Percentiles rank a stretch among this genome's conserved stretches.
Evolutionary conservation across 2,329 filamentous ascomycete species (phyloP).

Genomic region (Fusarium musae): DNA sequence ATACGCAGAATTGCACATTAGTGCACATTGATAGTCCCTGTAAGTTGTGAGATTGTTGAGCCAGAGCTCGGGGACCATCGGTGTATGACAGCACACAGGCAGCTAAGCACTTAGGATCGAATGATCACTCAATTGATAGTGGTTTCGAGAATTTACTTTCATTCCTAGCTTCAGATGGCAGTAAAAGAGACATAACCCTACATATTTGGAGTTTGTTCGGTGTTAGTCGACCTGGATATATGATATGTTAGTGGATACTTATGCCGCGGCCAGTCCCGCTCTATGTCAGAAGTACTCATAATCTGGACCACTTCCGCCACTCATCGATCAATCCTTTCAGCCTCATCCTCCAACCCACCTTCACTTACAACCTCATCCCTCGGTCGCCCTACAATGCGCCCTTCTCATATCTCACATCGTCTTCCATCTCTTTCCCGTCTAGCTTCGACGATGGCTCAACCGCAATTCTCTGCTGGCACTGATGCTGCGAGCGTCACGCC

Average conservation of each 20-base stretch:
- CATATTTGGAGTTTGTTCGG: background rate
- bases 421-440: conserved; percentile 16
- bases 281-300: conserved; percentile 3
- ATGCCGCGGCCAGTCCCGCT: background rate
- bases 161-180: background rate
- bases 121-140: background rate
- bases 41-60: background rate
- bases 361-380: conserved; percentile 2
- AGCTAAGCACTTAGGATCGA: background rate
- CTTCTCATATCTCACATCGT: conserved; percentile 6
- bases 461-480: conserved; percentile 59
- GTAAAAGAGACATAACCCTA: background rate
- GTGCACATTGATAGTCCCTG: background rate
- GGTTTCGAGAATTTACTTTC: too few species aligned
- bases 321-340: conserved; percentile 23
- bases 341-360: conserved; percentile 3
- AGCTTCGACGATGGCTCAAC: conserved; percentile 44
- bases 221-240: background rate
- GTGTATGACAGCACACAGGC: background rate
- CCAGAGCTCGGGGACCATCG: background rate
- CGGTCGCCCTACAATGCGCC: conserved; percentile 25
- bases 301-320: conserved; percentile 23
- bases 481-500: conserved; percentile 53
- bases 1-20: background rate
- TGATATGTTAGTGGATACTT: conserved; percentile 21